A percentile compares a stretch with the other conserved stretches of the same genome.
These are phyloP conservation scores for Alternaria panax DNA, from an alignment of 2,329 filamentous ascomycete genomes.

Conservation along the genomic window DNA sequence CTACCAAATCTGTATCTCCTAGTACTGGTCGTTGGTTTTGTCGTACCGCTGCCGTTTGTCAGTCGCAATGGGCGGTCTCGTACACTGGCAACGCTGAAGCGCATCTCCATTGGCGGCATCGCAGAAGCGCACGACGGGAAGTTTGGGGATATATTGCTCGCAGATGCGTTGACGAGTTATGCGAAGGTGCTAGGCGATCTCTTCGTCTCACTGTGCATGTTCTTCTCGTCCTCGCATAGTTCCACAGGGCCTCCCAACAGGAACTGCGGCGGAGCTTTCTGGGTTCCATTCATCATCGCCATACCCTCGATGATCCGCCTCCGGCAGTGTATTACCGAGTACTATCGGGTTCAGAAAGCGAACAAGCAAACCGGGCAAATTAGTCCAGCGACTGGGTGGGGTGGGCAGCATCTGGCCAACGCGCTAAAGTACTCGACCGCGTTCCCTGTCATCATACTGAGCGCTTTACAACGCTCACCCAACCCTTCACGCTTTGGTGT, in stretches of 20 bases:
- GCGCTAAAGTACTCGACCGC: constrained; percentile 93
- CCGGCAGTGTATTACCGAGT: constrained; percentile 91
- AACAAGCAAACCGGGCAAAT: constrained; percentile 48
- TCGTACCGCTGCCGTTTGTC: constrained; percentile 73
- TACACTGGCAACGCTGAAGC: constrained; percentile 76
- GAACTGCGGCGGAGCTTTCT: constrained; percentile 76
- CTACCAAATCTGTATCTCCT: constrained; percentile 85
- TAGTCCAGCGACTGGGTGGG: constrained; percentile 68
- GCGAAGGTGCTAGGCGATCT: constrained; percentile 90
- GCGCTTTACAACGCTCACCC: constrained; percentile 73
- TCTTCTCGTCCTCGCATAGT: constrained; percentile 72
- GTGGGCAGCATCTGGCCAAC: constrained; percentile 89
- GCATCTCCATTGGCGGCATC: constrained; percentile 83
- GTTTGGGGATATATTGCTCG: constrained; percentile 91
- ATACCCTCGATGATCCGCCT: constrained; percentile 86
- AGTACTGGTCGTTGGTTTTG: constrained; percentile 73
- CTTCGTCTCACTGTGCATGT: constrained; percentile 91
- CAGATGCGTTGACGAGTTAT: constrained; percentile 94
- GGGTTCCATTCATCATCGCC: constrained; percentile 85
- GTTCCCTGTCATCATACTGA: constrained; percentile 87
- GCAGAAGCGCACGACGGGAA: constrained; percentile 88
- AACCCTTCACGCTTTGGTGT: constrained; percentile 60
- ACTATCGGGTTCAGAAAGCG: constrained; percentile 71
- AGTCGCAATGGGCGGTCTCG: constrained; percentile 76
- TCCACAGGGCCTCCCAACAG: constrained; percentile 84